These are phyloP conservation scores for Pseudonitzschia pungens DNA, from an alignment of 108 stramenopile species.

Conservation along the genomic window DNA sequence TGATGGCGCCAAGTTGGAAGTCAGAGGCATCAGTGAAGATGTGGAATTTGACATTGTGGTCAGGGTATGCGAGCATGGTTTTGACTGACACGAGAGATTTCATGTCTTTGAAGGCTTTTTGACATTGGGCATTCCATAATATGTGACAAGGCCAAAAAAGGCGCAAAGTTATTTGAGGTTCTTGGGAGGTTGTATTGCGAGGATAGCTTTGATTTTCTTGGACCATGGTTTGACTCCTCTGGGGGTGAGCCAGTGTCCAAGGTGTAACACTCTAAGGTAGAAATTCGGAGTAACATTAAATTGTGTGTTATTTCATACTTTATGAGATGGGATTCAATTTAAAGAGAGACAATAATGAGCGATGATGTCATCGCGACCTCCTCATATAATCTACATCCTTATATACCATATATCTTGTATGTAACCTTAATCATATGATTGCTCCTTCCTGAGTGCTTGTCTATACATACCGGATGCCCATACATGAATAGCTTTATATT, in stretches of 20 bases:
- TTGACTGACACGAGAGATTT: constrained; percentile 43
- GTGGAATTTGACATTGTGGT: constrained; percentile 44
- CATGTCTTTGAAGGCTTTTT: constrained; percentile 47
- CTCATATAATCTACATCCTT: no score
- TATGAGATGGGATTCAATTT: no score
- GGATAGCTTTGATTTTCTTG: constrained; percentile 43
- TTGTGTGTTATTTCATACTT: no score
- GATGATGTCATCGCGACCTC: no score
- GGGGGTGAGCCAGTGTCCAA: constrained; percentile 39
- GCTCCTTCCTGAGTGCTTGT: no score
- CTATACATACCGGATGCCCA: no score
- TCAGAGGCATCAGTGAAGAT: constrained; percentile 50
- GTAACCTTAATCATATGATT: no score
- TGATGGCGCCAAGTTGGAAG: constrained; percentile 42
- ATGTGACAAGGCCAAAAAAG: constrained; percentile 49
- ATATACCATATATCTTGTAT: no score
- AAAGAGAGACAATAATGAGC: no score
- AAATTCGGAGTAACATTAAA: no score
- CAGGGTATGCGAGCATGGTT: constrained; percentile 35
- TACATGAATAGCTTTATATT: no score
- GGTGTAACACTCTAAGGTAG: no score
- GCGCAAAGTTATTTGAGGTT: constrained; percentile 31
- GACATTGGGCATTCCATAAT: constrained; percentile 20
- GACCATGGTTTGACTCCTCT: constrained; percentile 34
- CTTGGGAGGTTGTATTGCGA: constrained; percentile 25